phyloP scores from a whole-genome alignment of 495 filamentous ascomycete genomes.

The Niebla homalea region DNA sequence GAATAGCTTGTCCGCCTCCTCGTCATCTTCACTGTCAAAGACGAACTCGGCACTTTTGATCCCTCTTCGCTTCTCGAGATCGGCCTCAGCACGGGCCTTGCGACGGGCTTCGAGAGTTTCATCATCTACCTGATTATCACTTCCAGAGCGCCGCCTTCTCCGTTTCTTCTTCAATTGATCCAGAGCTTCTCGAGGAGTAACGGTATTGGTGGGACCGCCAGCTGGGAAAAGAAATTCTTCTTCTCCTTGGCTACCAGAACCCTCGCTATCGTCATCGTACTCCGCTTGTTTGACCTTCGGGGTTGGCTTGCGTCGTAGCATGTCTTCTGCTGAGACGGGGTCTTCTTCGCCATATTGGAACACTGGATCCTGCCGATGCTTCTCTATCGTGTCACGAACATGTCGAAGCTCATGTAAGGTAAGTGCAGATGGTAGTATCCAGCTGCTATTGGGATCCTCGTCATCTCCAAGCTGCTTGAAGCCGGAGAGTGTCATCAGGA shows the following conservation, averaged over 20 bases:
- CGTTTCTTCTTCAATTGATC: constrained; percentile 41
- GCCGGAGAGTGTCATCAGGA: constrained; percentile 67
- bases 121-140: constrained; percentile 34
- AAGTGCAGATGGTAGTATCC: constrained; percentile 62
- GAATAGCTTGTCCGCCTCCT: constrained; percentile 51
- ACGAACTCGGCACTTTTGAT: constrained; percentile 81
- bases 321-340: constrained; percentile 44
- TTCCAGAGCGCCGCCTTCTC: constrained; percentile 27
- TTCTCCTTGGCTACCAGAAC: constrained; percentile 35
- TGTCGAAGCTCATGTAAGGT: constrained; percentile 50
- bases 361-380: constrained; percentile 55
- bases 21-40: constrained; percentile 60
- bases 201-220: constrained; percentile 44
- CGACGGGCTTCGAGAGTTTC: constrained; percentile 37
- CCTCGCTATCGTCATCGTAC: constrained; percentile 41
- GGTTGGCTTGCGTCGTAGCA: constrained; percentile 57
- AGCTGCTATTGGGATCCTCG: constrained; percentile 62
- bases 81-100: constrained; percentile 38
- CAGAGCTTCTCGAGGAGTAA: constrained; percentile 29
- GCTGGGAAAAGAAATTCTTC: constrained; percentile 62
- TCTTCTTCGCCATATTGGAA: constrained; percentile 54
- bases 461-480: constrained; percentile 53
- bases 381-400: constrained; percentile 48
- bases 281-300: constrained; percentile 28
- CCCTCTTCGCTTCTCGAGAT: constrained; percentile 51